Evolutionary conservation across 208 protist species (phyloP), one percentile per base, ranked within the genome.

Genomic region (Zelonia costaricensis): DNA sequence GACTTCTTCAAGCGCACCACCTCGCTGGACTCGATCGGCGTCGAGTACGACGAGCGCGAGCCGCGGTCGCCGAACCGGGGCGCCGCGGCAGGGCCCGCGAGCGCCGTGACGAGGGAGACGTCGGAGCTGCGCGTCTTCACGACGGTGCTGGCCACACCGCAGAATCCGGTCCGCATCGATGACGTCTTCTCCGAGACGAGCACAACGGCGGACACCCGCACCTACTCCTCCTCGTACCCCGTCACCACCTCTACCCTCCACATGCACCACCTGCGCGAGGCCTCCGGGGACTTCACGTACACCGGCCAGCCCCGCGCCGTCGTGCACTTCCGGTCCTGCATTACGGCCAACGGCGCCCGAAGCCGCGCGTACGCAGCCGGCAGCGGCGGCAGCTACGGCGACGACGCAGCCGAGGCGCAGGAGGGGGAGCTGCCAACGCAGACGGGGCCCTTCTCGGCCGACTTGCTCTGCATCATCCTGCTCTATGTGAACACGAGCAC

Each of bases 301-400:
- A 86, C 75, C 53, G 83, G 79, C 22, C 70, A 72, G 48, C 83
- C 80, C 10, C 54, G 52, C 22, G 89, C 91, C 54, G 80, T 95
- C 16, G 73, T 87, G 45, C 76, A 63, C 39, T 92, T 95, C 62
- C 75, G 79, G 43, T 89, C 85, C 2, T 95, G 89, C 62, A 91
- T 92, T 36, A 69, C 84, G 9, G 66, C 78, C 6, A 71, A 78
- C 33, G 48, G 56, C 25, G 55, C 35, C 0, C 65, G 68, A 30
- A 20, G 62, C 25, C 62, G 47, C n/a, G 35, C 23, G 16, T 28
- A 44, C 22, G 36, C 30, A 13, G 23, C 39, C 36, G 23, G 53
- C 35, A 10, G 4, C 23, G 70, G 49, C 42, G 51, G 40, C 15
- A 47, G 27, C 25, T 16, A 46, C 8, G 62, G 22, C 38, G 31